These are phyloP conservation scores for Adansonia madagascariensis DNA, from an alignment of 441 rosid genomes.

Conservation along the genomic window DNA sequence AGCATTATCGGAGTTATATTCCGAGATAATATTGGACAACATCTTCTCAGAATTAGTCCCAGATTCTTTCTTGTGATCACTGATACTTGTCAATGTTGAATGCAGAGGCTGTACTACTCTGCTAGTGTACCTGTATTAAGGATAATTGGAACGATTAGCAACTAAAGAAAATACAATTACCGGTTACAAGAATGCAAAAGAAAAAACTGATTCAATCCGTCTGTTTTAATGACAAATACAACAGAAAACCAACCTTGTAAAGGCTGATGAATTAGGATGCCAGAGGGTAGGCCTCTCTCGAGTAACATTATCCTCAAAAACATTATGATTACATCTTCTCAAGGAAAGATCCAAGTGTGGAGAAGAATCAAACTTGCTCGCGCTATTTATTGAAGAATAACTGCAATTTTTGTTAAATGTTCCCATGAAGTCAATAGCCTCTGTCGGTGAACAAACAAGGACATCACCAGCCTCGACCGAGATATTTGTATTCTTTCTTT, in stretches of 20 bases:
- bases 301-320: constrained; percentile 45
- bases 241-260: constrained; percentile 57
- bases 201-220: not conserved
- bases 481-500: constrained; percentile 33
- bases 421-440: constrained; percentile 85
- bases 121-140: constrained; percentile 60
- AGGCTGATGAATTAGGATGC: constrained; percentile 84
- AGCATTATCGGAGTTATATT: constrained; percentile 39
- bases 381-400: constrained; percentile 33
- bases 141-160: constrained; percentile 16
- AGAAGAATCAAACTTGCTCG: constrained; percentile 46
- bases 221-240: not conserved
- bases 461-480: constrained; percentile 33
- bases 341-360: constrained; percentile 75
- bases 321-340: constrained; percentile 49
- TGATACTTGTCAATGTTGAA: constrained; percentile 35
- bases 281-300: constrained; percentile 55
- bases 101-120: constrained; percentile 46
- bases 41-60: constrained; percentile 40
- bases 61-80: constrained; percentile 45
- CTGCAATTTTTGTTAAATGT: constrained; percentile 42
- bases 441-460: constrained; percentile 41
- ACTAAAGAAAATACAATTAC: not conserved
- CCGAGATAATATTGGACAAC: constrained; percentile 31
- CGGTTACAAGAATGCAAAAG: not conserved